Conservation (phyloP, 2,329 filamentous ascomycete genomes). For the Hymenoscyphus linearis region DNA sequence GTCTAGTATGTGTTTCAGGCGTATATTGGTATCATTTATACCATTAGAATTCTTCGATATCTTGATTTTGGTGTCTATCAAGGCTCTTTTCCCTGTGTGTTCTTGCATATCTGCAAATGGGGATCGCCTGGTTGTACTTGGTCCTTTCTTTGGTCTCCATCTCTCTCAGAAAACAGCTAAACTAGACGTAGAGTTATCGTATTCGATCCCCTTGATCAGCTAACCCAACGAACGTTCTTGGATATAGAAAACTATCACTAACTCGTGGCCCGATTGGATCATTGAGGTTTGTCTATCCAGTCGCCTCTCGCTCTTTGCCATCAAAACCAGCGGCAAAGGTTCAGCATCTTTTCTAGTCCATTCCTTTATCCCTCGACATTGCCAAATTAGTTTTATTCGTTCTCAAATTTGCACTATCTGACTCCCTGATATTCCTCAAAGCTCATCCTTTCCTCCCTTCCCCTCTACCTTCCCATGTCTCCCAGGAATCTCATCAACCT, state of each 20-base stretch:
- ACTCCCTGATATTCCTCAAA: slow-evolving; percentile 14
- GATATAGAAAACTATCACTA: not conserved
- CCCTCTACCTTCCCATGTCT: slow-evolving; percentile 13
- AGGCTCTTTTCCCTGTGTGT: not conserved
- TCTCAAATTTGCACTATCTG: no score
- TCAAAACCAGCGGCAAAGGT: no score
- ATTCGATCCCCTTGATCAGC: not conserved
- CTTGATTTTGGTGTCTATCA: not conserved
- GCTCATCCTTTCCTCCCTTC: slow-evolving; percentile 24
- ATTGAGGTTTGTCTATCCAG: no score
- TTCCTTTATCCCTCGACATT: no score
- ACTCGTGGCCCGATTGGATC: no score
- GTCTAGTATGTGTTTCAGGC: not conserved
- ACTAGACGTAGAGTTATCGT: not conserved
- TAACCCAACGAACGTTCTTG: not conserved
- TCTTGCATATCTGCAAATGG: not conserved
- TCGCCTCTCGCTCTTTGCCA: no score
- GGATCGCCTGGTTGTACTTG: not conserved
- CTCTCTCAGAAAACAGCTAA: not conserved
- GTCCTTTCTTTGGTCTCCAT: not conserved
- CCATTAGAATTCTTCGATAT: not conserved
- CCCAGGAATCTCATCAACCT: slow-evolving; percentile 21
- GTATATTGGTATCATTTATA: not conserved
- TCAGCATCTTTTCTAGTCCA: no score
- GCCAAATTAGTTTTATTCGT: no score